Base-by-base conservation (phyloP, 345 rosid genomes). In the Abelmoschus esculentus region DNA sequence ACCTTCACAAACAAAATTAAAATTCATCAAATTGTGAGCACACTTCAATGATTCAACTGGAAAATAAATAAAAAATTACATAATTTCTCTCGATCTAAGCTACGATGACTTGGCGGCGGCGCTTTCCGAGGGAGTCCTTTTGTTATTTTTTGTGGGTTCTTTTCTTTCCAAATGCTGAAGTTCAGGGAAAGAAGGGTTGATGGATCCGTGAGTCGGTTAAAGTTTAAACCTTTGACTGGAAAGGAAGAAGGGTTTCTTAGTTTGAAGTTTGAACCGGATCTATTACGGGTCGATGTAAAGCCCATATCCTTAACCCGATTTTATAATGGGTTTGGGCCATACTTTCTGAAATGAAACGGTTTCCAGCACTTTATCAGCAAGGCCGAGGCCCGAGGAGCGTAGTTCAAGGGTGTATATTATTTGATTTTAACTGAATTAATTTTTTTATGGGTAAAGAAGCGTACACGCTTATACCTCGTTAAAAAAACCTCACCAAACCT, bases 1-100 rank as follows among this genome's bases (percentile, higher is more conserved):
- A 91, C 99, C 97, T 85, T 71, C 15, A 71, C 28, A 61, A 36
- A 50, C 29, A 71, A 0, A 61, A 13, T 36, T 38, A 3, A 46
- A 55, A 55, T 6, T 17, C 12, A 3, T 40, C 31, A 11, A 42
- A 42, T 22, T 64, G 56, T 10, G 11, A 32, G 6, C 36, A 46
- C 28, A 7, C 36, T 3, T 26, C 38, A 28, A 26, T 6, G 10
- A 28, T 47, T 66, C 40, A 28, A 14, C 14, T 28, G 26, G 26
- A 28, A 15, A 28, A 44, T 0, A 65, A 42, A 63, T 3, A 22
- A 38, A 18, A 38, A 38, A 22, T 66, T 47, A 66, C 69, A 66
- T 66, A 12, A 26, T 47, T 17, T 7, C 26, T 53, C 26, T 17
- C 26, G 4, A 17, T 7, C 7, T 53, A 11, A 53, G 22, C 42